phyloP scores from a whole-genome alignment of 2,329 filamentous ascomycete species.

The Aspergillus pseudotamarii region DNA sequence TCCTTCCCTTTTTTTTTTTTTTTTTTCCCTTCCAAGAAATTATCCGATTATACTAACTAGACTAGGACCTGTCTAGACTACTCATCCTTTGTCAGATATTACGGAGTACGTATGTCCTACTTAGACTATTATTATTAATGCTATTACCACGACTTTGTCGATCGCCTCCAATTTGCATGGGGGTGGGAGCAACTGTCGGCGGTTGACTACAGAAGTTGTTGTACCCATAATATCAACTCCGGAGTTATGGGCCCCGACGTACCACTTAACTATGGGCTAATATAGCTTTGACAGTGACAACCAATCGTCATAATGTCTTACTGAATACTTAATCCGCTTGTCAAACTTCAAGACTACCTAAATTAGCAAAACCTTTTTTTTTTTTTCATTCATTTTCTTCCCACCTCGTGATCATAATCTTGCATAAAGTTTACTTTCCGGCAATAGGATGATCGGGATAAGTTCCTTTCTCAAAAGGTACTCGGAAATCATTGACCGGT shows the following conservation, averaged over 20 bases:
- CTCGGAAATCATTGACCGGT: slow-evolving; percentile 9
- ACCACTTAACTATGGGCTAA: not conserved
- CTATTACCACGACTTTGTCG: not conserved
- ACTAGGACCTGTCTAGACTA: slow-evolving; percentile 1
- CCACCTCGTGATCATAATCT: not conserved
- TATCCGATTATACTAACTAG: slow-evolving; percentile 19
- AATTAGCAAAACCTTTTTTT: not conserved
- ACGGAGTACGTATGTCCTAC: too few species aligned
- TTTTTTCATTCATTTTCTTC: not conserved
- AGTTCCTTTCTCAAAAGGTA: not conserved
- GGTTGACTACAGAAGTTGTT: not conserved
- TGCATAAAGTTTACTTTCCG: not conserved
- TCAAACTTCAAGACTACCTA: not conserved
- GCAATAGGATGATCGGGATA: not conserved
- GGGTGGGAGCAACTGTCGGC: too few species aligned
- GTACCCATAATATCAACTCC: not conserved
- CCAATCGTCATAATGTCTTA: not conserved
- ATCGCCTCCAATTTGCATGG: not conserved
- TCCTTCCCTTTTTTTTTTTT: slow-evolving; percentile 9
- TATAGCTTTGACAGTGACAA: not conserved
- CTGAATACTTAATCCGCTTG: not conserved
- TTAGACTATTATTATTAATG: not conserved
- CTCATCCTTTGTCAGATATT: slow-evolving; percentile 1
- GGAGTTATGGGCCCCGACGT: not conserved
- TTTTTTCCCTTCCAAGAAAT: slow-evolving; percentile 24